Base-by-base conservation (phyloP, 2,329 filamentous ascomycete species). In the Xylariales sp. region DNA sequence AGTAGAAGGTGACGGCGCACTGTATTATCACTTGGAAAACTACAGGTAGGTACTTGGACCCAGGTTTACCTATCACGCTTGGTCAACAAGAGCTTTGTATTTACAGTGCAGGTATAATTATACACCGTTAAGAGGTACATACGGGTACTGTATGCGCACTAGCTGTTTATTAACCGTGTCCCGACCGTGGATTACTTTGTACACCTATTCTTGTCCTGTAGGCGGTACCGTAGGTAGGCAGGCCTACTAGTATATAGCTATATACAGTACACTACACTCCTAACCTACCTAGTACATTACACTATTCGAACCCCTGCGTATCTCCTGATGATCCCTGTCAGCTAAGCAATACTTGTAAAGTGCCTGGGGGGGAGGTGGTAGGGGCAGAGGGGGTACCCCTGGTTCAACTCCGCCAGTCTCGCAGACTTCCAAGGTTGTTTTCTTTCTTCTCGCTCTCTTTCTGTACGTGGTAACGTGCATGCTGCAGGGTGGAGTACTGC, bases 271-370 rank as follows among this genome's bases (percentile, higher is more conserved):
- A 45, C 23, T 23, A 23, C 23, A 23, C 23, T 23, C 23, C 23
- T 23, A 23, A 23, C 23, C 23, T 23, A 23, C 23, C 23, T 23
- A 23, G 23, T 23, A 23, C 23, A 23, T 23, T 23, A 23, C 23
- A 23, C 23, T 23, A 23, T 23, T 23, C 23, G 6, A 10, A 43
- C 63, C 65, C 65, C 63, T 68, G 68, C 57, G 28, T 34, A 53
- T 68, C 66, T 67, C 69, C 70, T 70, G 68, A 62, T 59, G 28
- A 63, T 34, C 70, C 70, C 62, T 64, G 67, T 62, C 45, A 16
- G 45, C 49, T 64, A 32, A 65, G 58, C 67, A 66, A 64, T 70
- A 23, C 23, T 23, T 23, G 23, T 23, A 61, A 57, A 56, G 69
- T 48, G 63, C 50, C 66, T 50, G 55, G 67, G 68, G 62, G n/a